phyloP scores from a whole-genome alignment of 1,284 basidiomycete genomes.

The Sutorius eximius region DNA sequence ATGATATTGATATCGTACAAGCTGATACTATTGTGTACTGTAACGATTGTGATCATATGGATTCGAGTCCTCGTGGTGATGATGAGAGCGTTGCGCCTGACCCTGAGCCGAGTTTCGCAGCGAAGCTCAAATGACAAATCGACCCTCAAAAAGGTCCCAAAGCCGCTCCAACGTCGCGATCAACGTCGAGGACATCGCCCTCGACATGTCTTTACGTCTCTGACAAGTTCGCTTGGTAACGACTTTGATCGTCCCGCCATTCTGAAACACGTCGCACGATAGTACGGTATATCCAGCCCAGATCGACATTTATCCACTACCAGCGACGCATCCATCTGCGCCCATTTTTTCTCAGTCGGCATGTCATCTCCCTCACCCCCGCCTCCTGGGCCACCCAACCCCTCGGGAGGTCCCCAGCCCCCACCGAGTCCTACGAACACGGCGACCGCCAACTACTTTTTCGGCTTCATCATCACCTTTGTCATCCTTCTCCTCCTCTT shows the following conservation, averaged over 20 bases:
- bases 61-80: background rate
- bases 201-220: background rate
- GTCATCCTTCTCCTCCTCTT: conserved; percentile 58
- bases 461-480: conserved; percentile 64
- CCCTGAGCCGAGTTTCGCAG: background rate
- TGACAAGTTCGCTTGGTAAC: conserved; percentile 16
- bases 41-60: background rate
- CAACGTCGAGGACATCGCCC: background rate
- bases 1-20: background rate
- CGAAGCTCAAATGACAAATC: background rate
- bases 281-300: background rate
- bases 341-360: background rate
- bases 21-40: background rate
- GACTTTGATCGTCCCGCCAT: conserved; percentile 1
- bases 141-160: background rate
- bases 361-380: conserved; percentile 14
- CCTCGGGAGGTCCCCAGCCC: background rate
- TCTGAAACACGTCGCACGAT: conserved; percentile 22
- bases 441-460: conserved; percentile 48
- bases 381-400: background rate
- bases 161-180: background rate
- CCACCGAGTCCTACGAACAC: background rate
- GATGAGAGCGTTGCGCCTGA: background rate
- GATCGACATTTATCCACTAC: conserved; percentile 13
- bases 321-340: too few species aligned